These are phyloP conservation scores for Colletotrichum sp. DNA, from an alignment of 2,329 filamentous ascomycete species.

Conservation along the genomic window DNA sequence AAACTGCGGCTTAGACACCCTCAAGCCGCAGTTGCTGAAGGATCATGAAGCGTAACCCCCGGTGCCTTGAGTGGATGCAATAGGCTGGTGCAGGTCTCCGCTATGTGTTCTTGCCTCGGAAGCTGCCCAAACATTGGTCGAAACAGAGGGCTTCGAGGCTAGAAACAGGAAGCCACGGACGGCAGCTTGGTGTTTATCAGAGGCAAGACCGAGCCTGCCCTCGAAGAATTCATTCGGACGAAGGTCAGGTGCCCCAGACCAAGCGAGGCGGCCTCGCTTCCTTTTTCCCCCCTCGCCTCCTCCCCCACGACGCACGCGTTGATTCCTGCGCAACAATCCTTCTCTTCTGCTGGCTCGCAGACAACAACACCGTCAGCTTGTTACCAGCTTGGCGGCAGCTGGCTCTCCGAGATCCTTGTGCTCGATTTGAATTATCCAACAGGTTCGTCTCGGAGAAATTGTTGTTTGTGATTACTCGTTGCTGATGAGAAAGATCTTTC, in stretches of 20 bases:
- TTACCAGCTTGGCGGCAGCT: neutral
- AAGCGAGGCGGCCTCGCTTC: neutral
- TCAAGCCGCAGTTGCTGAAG: neutral
- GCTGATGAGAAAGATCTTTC: neutral
- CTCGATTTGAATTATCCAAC: neutral
- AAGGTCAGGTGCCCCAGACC: neutral
- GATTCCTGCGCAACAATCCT: neutral
- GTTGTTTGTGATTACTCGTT: neutral
- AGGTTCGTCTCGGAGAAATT: neutral
- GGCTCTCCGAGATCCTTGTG: neutral
- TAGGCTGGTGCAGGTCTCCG: neutral
- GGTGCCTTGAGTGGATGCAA: neutral
- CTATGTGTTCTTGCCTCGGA: neutral
- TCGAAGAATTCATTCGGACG: neutral
- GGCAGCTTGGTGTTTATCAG: neutral
- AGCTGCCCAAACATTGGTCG: neutral
- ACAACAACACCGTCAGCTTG: neutral
- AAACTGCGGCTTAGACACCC: neutral
- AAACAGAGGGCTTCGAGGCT: slow-evolving; percentile 2
- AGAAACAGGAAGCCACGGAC: slow-evolving; percentile 17
- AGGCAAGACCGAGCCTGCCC: slow-evolving; percentile 13
- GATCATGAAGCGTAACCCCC: neutral
- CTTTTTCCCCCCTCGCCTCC: neutral
- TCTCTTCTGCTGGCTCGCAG: neutral
- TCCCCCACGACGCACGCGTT: neutral